These are phyloP conservation scores for Physocladia obscura DNA, from an alignment of 192 early-diverging fungal genomes.

Conservation along the genomic window DNA sequence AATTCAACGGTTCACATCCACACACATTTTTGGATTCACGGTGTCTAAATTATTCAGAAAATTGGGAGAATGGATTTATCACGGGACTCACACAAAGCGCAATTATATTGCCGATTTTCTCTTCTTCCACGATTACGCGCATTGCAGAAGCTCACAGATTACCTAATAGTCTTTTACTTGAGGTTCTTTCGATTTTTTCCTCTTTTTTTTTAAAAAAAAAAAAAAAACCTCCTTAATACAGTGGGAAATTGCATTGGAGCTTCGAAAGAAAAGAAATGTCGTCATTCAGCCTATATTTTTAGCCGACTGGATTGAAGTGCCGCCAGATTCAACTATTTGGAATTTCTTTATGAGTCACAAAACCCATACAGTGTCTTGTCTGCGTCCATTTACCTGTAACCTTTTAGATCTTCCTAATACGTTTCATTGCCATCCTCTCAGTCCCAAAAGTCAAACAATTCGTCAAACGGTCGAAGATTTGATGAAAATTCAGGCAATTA, in stretches of 20 bases:
- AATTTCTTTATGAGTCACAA: background rate
- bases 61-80: no score
- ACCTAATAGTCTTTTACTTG: no score
- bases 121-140: no score
- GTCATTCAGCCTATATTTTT: background rate
- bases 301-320: background rate
- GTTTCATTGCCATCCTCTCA: background rate
- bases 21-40: no score
- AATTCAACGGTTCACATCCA: no score
- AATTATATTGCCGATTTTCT: no score
- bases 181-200: no score
- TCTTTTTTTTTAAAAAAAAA: no score
- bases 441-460: background rate
- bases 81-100: no score
- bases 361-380: background rate
- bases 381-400: background rate
- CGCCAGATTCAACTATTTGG: no score
- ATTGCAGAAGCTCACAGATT: no score
- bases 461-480: background rate
- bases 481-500: background rate
- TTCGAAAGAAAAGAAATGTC: background rate
- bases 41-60: no score
- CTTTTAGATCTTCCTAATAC: background rate
- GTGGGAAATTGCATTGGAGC: slow-evolving; percentile 20
- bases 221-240: background rate